Percentiles rank a stretch among this genome's conserved stretches.
These are phyloP conservation scores for Amylocarpus encephaloides DNA, from an alignment of 2,329 filamentous ascomycete genomes.

Conservation along the genomic window DNA sequence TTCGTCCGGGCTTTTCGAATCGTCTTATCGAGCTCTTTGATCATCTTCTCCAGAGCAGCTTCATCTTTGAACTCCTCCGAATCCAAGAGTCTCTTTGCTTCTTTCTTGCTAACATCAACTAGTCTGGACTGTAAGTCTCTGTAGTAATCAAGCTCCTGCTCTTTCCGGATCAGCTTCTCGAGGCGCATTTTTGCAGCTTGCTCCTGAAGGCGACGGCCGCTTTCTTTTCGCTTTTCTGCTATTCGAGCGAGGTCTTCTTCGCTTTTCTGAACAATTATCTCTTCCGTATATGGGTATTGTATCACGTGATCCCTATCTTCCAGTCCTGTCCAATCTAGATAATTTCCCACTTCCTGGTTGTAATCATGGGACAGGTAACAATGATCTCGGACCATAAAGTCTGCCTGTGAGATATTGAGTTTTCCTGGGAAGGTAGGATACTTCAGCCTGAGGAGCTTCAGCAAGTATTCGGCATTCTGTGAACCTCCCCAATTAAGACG, in stretches of 20 bases:
- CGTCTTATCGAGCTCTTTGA: conserved; percentile 84
- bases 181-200: conserved; percentile 96
- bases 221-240: conserved; percentile 92
- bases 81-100: conserved; percentile 77
- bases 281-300: conserved; percentile 91
- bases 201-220: conserved; percentile 82
- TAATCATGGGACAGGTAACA: conserved; percentile 86
- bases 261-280: conserved; percentile 82
- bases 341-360: conserved; percentile 66
- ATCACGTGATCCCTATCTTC: conserved; percentile 85
- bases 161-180: conserved; percentile 91
- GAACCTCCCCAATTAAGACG: conserved; percentile 92
- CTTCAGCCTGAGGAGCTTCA: conserved; percentile 84
- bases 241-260: conserved; percentile 87
- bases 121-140: conserved; percentile 72
- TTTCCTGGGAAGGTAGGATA: conserved; percentile 87
- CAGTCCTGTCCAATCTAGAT: conserved; percentile 84
- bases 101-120: conserved; percentile 78
- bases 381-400: conserved; percentile 80
- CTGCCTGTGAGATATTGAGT: conserved; percentile 77
- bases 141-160: conserved; percentile 92
- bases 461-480: conserved; percentile 82
- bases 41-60: conserved; percentile 70
- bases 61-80: conserved; percentile 91
- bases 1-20: conserved; percentile 89